A percentile compares a stretch with the other conserved stretches of the same genome.
Evolutionary conservation across 176 grass and related monocot species (phyloP).

Genomic region (Avena eriantha): DNA sequence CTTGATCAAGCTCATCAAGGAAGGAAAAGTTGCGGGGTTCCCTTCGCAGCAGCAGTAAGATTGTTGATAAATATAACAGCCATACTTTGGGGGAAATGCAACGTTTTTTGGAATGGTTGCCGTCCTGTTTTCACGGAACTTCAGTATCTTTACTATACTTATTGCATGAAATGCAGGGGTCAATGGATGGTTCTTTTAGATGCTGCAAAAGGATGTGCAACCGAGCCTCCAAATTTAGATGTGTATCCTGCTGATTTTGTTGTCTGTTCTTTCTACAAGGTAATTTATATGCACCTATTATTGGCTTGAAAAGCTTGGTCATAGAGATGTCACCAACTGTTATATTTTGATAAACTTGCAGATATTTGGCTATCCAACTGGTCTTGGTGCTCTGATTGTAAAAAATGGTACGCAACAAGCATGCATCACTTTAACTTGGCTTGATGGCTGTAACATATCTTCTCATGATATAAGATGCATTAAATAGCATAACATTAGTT

Average conservation of each 20-base stretch:
- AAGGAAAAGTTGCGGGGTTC: conserved; percentile 54
- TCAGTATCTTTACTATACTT: conserved; percentile 28
- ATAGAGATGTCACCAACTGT: conserved; percentile 38
- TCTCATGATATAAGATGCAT: conserved; percentile 23
- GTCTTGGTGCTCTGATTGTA: conserved; percentile 88
- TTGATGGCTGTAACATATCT: conserved; percentile 21
- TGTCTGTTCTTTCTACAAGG: conserved; percentile 98
- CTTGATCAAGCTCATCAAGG: conserved; percentile 75
- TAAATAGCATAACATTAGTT: conserved; percentile 27
- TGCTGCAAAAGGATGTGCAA: conserved; percentile 97
- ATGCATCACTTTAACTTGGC: conserved; percentile 31
- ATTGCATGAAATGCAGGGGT: conserved; percentile 52
- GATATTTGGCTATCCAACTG: conserved; percentile 99
- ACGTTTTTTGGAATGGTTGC: not conserved
- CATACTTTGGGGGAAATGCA: not conserved
- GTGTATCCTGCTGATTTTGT: conserved; percentile 89
- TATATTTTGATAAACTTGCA: conserved; percentile 53
- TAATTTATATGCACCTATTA: conserved; percentile 50
- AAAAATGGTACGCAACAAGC: conserved; percentile 68
- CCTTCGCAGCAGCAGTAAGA: conserved; percentile 63
- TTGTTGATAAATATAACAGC: conserved; percentile 38
- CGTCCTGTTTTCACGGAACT: not conserved
- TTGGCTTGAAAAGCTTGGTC: conserved; percentile 26
- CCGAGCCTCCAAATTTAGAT: conserved; percentile 78
- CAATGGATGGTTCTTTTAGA: conserved; percentile 94